A percentile compares a stretch with the other conserved stretches of the same genome.
These are phyloP conservation scores for Excoecaria agallocha DNA, from an alignment of 345 rosid genomes.

Conservation along the genomic window DNA sequence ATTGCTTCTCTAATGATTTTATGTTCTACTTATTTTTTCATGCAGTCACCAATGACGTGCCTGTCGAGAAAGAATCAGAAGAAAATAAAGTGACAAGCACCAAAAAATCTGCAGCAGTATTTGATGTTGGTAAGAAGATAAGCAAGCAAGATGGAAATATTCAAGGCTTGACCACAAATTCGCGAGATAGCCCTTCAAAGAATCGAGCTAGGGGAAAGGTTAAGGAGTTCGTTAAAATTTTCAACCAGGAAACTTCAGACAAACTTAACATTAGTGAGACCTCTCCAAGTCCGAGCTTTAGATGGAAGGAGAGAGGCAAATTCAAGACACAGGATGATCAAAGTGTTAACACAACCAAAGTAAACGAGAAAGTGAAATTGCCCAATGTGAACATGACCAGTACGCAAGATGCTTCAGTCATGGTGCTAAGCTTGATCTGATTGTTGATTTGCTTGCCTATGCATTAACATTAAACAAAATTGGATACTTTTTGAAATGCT, in stretches of 20 bases:
- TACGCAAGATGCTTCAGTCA: slow-evolving; percentile 20
- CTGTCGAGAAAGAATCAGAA: slow-evolving; percentile 27
- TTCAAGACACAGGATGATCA: slow-evolving; percentile 23
- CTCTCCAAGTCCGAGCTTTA: slow-evolving; percentile 40
- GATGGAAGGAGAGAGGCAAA: slow-evolving; percentile 35
- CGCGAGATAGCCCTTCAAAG: slow-evolving; percentile 33
- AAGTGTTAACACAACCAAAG: slow-evolving; percentile 21
- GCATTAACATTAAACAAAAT: neutral
- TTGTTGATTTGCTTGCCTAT: neutral
- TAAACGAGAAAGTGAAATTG: slow-evolving; percentile 28
- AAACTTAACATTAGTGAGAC: slow-evolving; percentile 27
- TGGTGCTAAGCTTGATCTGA: slow-evolving; percentile 28
- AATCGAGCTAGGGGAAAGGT: slow-evolving; percentile 56
- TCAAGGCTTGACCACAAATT: slow-evolving; percentile 28
- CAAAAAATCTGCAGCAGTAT: slow-evolving; percentile 26
- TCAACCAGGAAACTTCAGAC: slow-evolving; percentile 55
- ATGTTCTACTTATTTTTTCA: slow-evolving; percentile 12
- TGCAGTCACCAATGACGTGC: slow-evolving; percentile 41
- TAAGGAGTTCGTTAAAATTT: slow-evolving; percentile 71
- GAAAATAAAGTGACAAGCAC: slow-evolving; percentile 36
- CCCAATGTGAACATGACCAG: slow-evolving; percentile 20
- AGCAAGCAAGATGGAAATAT: slow-evolving; percentile 41
- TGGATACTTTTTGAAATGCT: neutral
- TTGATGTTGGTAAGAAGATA: slow-evolving; percentile 29
- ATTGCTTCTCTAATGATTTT: slow-evolving; percentile 1